These are phyloP conservation scores for Biscogniauxia sp. DNA, from an alignment of 2,329 filamentous ascomycete genomes.

Conservation along the genomic window DNA sequence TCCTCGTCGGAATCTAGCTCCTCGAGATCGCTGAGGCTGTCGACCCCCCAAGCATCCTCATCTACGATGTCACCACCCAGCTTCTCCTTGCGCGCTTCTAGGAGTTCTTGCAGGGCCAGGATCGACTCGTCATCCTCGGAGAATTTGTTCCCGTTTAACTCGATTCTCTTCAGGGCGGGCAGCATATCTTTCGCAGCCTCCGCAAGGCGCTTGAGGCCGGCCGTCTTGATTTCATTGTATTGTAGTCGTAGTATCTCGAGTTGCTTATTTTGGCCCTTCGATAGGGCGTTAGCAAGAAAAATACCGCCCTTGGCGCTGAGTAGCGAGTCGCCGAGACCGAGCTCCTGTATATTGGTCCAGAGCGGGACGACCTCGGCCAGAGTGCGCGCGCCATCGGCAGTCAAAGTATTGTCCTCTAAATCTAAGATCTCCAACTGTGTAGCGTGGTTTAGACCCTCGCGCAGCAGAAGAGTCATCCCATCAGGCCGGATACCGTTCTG, in stretches of 20 bases:
- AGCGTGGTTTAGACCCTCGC: constrained; percentile 72
- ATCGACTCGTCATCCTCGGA: constrained; percentile 78
- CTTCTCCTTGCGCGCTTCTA: constrained; percentile 77
- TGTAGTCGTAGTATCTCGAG: constrained; percentile 81
- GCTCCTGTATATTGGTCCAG: constrained; percentile 76
- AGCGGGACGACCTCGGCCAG: constrained; percentile 70
- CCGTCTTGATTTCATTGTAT: constrained; percentile 88
- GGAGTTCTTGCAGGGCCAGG: constrained; percentile 63
- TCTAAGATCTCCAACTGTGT: constrained; percentile 73
- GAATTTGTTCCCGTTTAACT: constrained; percentile 96
- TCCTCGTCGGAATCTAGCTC: constrained; percentile 69
- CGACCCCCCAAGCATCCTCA: constrained; percentile 81
- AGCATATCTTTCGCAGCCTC: constrained; percentile 66
- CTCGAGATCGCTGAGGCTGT: constrained; percentile 82
- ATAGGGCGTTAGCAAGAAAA: constrained; percentile 70
- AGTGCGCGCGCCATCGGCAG: constrained; percentile 72
- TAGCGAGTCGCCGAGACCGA: constrained; percentile 86
- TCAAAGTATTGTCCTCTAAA: constrained; percentile 98
- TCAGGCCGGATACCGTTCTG: constrained; percentile 97
- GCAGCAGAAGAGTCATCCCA: constrained; percentile 79
- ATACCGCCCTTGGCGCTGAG: constrained; percentile 75
- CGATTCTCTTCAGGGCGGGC: constrained; percentile 77
- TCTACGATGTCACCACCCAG: constrained; percentile 62
- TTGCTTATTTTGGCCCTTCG: constrained; percentile 72
- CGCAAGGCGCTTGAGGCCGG: constrained; percentile 69